phyloP scores from a whole-genome alignment of 257 asterid species.

The Penstemon barbatus region DNA sequence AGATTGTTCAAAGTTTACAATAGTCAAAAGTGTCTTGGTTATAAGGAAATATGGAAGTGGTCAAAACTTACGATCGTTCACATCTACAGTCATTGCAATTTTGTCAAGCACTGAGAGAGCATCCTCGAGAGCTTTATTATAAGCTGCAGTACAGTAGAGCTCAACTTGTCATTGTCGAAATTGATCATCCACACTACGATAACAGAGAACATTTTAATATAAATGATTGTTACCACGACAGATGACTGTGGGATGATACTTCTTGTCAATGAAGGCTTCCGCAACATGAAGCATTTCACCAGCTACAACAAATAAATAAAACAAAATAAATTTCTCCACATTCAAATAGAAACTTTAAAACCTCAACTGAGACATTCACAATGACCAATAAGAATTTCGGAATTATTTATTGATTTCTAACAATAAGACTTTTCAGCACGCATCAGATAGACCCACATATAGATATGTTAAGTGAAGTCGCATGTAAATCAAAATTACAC shows the following conservation, averaged over 20 bases:
- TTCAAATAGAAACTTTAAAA: no score
- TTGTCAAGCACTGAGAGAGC: conserved; percentile 81
- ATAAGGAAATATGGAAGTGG: not conserved
- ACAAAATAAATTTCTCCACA: not conserved
- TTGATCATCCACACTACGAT: not conserved
- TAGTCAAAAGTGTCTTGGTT: not conserved
- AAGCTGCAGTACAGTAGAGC: conserved; percentile 52
- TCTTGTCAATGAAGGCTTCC: conserved; percentile 92
- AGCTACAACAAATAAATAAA: conserved; percentile 48
- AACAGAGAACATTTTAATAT: not conserved
- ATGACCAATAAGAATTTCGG: no score
- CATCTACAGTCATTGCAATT: conserved; percentile 82
- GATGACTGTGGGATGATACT: conserved; percentile 87
- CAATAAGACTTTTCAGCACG: no score
- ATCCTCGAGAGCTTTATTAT: conserved; percentile 90
- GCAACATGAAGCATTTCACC: conserved; percentile 99
- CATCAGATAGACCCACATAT: no score
- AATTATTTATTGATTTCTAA: no score
- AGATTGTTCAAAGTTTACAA: not conserved
- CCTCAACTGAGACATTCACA: no score
- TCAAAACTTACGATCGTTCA: conserved; percentile 76
- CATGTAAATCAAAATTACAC: no score
- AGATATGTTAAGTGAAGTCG: no score
- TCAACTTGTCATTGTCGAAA: conserved; percentile 28
- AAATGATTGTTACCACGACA: conserved; percentile 65